Conservation (phyloP, 2,329 filamentous ascomycete species). For the Trichoderma lentiforme region DNA sequence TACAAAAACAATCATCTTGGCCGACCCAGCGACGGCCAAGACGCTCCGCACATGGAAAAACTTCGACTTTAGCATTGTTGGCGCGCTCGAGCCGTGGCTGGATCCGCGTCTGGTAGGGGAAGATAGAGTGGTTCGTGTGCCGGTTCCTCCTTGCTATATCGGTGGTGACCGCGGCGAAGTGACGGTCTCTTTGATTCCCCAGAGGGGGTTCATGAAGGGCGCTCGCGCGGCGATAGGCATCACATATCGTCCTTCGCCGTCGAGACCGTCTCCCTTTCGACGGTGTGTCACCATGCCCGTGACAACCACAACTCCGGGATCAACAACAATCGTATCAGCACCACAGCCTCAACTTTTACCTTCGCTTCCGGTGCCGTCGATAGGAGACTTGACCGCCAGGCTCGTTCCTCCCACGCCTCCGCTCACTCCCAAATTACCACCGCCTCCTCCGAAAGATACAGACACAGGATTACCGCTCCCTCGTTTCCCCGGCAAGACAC, state of each 20-base stretch:
- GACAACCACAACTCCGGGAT: not conserved
- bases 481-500: conserved; percentile 39
- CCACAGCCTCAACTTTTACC: conserved; percentile 15
- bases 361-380: conserved; percentile 8
- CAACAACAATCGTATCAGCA: not conserved
- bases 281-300: not conserved
- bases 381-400: not conserved
- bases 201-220: conserved; percentile 57
- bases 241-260: conserved; percentile 61
- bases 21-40: conserved; percentile 61
- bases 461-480: conserved; percentile 35
- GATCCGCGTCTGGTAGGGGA: conserved; percentile 35
- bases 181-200: conserved; percentile 65
- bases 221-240: conserved; percentile 67
- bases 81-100: conserved; percentile 46
- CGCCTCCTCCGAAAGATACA: conserved; percentile 26
- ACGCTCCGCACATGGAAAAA: conserved; percentile 66
- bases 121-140: conserved; percentile 41
- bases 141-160: conserved; percentile 50
- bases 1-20: conserved; percentile 60
- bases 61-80: conserved; percentile 53
- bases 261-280: conserved; percentile 22
- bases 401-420: conserved; percentile 32
- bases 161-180: conserved; percentile 61
- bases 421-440: conserved; percentile 29